Conservation (phyloP, 495 filamentous ascomycete species). For the Aspergillus asperescens region DNA sequence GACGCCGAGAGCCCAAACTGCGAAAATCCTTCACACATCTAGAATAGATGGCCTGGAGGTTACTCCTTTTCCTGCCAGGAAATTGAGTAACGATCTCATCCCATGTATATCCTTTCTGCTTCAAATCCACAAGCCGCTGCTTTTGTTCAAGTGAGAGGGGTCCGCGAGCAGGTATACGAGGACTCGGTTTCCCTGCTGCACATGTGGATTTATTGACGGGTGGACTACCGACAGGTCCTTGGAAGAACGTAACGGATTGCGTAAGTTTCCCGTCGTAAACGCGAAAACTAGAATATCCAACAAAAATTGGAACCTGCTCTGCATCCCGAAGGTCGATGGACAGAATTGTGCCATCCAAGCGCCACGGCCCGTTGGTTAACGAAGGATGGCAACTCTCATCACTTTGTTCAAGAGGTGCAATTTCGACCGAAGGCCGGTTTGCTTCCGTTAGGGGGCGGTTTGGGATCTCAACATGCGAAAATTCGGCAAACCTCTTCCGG, state of each 20-base stretch:
- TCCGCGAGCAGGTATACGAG: not conserved
- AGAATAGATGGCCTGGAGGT: slow-evolving; percentile 1
- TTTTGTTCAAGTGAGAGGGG: not conserved
- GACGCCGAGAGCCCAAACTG: not conserved
- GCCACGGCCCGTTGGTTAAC: not conserved
- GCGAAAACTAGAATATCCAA: not conserved
- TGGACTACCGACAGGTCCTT: not conserved
- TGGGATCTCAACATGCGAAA: slow-evolving; percentile 1
- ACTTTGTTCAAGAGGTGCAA: not conserved
- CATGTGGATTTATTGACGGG: not conserved
- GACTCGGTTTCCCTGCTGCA: not conserved
- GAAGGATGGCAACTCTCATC: not conserved
- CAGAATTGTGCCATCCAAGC: not conserved
- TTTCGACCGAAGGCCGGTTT: not conserved
- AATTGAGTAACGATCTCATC: not conserved
- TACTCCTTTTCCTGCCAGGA: not conserved
- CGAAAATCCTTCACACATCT: not conserved
- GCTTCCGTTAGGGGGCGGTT: not conserved
- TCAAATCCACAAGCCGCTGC: not conserved
- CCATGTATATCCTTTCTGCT: not conserved
- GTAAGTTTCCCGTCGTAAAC: not conserved
- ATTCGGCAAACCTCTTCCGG: not conserved
- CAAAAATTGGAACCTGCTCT: slow-evolving; percentile 1
- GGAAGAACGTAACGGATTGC: not conserved
- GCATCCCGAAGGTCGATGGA: not conserved